Percentiles rank a stretch among this genome's conserved stretches.
phyloP scores from a whole-genome alignment of 2,329 filamentous ascomycete genomes.

The Xylaria sp. region DNA sequence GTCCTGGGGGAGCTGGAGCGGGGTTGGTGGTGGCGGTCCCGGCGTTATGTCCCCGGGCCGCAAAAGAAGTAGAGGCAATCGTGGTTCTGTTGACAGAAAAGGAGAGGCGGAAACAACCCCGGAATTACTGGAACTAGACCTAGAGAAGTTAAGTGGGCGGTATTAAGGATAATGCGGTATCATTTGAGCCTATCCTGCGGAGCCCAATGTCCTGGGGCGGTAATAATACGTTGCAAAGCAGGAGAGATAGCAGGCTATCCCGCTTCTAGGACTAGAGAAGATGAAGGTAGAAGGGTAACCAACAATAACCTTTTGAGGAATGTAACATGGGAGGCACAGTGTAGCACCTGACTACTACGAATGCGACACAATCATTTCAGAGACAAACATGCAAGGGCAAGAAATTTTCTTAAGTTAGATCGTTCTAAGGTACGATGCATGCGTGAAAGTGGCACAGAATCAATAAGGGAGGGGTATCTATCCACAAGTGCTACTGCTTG shows the following conservation, averaged over 20 bases:
- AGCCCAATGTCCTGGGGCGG: not conserved
- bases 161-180: conserved; percentile 32
- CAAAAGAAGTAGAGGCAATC: conserved; percentile 36
- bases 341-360: not conserved
- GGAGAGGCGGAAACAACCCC: conserved; percentile 27
- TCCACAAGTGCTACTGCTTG: conserved; percentile 1
- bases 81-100: conserved; percentile 32
- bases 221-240: not conserved
- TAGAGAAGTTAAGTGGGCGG: conserved; percentile 45
- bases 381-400: conserved; percentile 8
- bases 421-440: conserved; percentile 9
- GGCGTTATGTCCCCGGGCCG: conserved; percentile 35
- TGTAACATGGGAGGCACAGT: conserved; percentile 1
- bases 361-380: conserved; percentile 14
- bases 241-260: conserved; percentile 24
- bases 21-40: conserved; percentile 42
- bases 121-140: conserved; percentile 42
- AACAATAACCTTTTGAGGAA: not conserved
- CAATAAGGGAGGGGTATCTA: conserved; percentile 4
- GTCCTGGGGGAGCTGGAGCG: conserved; percentile 53
- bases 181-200: not conserved
- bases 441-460: conserved; percentile 15
- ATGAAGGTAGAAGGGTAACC: not conserved
- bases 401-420: not conserved
- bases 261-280: not conserved